phyloP scores from a whole-genome alignment of 2,329 filamentous ascomycete species.

The Aureobasidium pullulans region DNA sequence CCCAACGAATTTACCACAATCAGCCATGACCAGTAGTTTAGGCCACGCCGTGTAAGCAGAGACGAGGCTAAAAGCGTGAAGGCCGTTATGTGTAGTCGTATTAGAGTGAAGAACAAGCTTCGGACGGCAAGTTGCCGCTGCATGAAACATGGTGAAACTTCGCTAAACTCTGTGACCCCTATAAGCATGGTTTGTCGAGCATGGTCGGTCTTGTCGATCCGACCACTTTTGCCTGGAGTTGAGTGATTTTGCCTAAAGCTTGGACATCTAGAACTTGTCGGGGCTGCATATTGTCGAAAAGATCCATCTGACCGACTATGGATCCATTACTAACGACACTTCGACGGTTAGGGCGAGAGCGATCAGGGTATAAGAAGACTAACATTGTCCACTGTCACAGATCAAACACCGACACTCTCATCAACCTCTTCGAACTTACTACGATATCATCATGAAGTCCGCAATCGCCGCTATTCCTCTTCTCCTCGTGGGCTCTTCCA shows the following conservation, averaged over 20 bases:
- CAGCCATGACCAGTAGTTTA: not conserved
- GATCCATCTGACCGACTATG: not conserved
- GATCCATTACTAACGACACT: no score
- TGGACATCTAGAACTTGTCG: not conserved
- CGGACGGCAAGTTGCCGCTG: not conserved
- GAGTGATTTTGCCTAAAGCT: conserved; percentile 5
- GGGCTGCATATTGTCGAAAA: not conserved
- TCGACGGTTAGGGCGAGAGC: no score
- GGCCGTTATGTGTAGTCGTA: not conserved
- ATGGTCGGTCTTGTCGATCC: not conserved
- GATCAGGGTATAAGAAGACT: not conserved
- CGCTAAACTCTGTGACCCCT: not conserved
- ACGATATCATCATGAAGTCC: not conserved
- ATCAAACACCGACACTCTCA: not conserved
- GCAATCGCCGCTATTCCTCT: not conserved
- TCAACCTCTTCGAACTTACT: not conserved
- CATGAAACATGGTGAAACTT: conserved; percentile 6
- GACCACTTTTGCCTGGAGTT: not conserved
- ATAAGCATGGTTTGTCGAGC: not conserved
- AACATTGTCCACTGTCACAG: not conserved
- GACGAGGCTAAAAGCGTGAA: not conserved
- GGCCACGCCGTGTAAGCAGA: not conserved
- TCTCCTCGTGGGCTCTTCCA: conserved; percentile 18
- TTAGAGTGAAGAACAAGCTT: conserved; percentile 8
- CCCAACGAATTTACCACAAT: no score